phyloP scores from a whole-genome alignment of 345 rosid species.

The Cardamine chenopodiifolia region DNA sequence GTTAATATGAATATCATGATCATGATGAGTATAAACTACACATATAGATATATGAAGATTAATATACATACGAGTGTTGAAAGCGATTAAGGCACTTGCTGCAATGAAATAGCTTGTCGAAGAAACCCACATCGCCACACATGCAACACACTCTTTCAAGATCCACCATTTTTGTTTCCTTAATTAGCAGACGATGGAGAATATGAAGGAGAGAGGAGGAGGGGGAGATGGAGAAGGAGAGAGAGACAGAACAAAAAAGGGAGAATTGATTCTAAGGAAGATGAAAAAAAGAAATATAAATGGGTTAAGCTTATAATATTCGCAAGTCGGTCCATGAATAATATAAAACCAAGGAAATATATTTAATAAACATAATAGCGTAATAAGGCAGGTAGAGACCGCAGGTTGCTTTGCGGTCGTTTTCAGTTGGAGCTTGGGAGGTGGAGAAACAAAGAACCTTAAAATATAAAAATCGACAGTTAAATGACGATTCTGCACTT shows the following conservation, averaged over 20 bases:
- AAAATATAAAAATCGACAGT: constrained; percentile 40
- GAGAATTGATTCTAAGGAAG: constrained; percentile 40
- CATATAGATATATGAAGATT: neutral
- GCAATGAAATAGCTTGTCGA: constrained; percentile 96
- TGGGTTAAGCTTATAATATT: constrained; percentile 28
- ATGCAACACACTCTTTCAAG: constrained; percentile 78
- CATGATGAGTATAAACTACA: constrained; percentile 9
- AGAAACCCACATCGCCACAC: constrained; percentile 99
- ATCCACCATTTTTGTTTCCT: constrained; percentile 70
- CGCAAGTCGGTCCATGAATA: constrained; percentile 41
- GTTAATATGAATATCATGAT: constrained; percentile 24
- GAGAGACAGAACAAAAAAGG: constrained; percentile 7
- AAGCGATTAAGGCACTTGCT: constrained; percentile 81
- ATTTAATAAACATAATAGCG: constrained; percentile 26
- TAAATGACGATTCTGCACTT: constrained; percentile 53
- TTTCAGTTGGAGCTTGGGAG: constrained; percentile 57
- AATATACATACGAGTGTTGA: constrained; percentile 78
- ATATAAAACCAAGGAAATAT: constrained; percentile 23
- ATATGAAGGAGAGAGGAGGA: constrained; percentile 26
- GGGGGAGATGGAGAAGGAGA: constrained; percentile 5
- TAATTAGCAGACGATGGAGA: constrained; percentile 27
- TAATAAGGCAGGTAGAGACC: constrained; percentile 65
- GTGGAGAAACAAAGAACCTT: constrained; percentile 62
- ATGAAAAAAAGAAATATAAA: constrained; percentile 17
- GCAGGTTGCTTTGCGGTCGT: constrained; percentile 90